Evolutionary conservation across 192 early-diverging fungal species (phyloP).

Genomic region (Coemansia sp.): DNA sequence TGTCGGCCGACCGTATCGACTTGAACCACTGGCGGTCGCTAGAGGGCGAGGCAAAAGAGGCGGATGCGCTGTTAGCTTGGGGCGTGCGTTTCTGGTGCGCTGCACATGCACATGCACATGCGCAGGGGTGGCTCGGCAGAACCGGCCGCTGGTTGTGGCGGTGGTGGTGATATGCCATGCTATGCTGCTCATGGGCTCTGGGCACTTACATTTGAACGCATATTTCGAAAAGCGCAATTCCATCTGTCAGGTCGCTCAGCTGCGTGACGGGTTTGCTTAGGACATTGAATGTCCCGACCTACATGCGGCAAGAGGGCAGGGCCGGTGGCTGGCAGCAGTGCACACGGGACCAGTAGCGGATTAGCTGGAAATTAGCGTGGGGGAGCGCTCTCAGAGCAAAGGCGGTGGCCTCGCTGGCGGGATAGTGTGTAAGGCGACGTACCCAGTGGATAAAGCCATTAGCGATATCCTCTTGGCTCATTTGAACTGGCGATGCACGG

Average conservation of each 20-base stretch:
- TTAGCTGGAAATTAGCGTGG: conserved; percentile 7
- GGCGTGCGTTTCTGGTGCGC: too few species aligned
- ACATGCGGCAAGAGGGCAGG: too few species aligned
- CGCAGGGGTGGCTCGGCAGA: too few species aligned
- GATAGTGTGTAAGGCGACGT: conserved; percentile 2
- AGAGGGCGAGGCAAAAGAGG: too few species aligned
- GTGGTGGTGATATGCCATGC: too few species aligned
- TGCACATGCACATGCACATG: too few species aligned
- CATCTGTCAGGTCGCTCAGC: conserved; percentile 70
- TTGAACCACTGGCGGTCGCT: conserved; percentile 95
- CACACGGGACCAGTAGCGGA: too few species aligned
- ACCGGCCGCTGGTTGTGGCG: too few species aligned
- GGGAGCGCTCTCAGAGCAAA: not conserved
- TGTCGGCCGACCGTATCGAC: conserved; percentile 60
- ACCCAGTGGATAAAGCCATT: conserved; percentile 51
- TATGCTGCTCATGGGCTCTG: too few species aligned
- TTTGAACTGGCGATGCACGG: not conserved
- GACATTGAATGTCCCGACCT: conserved; percentile 42
- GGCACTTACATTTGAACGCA: conserved; percentile 77
- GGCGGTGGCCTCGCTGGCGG: too few species aligned
- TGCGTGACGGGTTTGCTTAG: conserved; percentile 36
- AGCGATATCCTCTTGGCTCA: conserved; percentile 47
- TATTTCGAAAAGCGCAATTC: conserved; percentile 77
- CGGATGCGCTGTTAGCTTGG: too few species aligned
- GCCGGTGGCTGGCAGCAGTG: too few species aligned